Evolutionary conservation across 2,329 filamentous ascomycete species (phyloP).

Genomic region (Fusarium sp.): DNA sequence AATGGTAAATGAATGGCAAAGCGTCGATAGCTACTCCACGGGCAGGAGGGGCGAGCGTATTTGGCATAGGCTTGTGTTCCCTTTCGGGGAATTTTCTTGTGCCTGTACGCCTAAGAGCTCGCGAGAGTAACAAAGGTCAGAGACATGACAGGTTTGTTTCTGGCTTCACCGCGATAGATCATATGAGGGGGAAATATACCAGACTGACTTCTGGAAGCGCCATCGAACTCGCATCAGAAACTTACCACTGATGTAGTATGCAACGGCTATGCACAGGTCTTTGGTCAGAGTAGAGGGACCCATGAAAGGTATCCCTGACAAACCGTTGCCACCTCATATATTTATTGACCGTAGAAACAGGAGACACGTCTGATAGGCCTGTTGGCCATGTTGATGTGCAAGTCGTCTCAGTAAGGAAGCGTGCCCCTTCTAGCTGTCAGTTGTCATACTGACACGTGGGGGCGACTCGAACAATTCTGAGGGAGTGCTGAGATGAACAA

Average conservation of each 20-base stretch:
- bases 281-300: slow-evolving; percentile 11
- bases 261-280: slow-evolving; percentile 34
- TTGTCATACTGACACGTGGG: slow-evolving; percentile 40
- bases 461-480: slow-evolving; percentile 36
- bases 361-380: slow-evolving; percentile 9
- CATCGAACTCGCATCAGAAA: slow-evolving; percentile 23
- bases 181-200: background rate
- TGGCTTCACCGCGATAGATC: background rate
- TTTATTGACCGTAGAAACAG: background rate
- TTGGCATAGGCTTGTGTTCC: slow-evolving; percentile 46
- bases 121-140: slow-evolving; percentile 47
- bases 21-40: background rate
- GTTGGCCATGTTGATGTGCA: slow-evolving; percentile 20
- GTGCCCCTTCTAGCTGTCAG: slow-evolving; percentile 26
- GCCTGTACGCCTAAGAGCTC: slow-evolving; percentile 52
- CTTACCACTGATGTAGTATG: slow-evolving; percentile 23
- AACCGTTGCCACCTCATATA: slow-evolving; percentile 4
- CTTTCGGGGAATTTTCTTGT: slow-evolving; percentile 50
- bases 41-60: slow-evolving; percentile 24
- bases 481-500: slow-evolving; percentile 27
- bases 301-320: background rate
- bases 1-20: slow-evolving; percentile 12
- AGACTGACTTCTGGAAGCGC: slow-evolving; percentile 33
- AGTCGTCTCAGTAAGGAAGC: slow-evolving; percentile 12
- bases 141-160: slow-evolving; percentile 38